Percentiles rank a stretch among this genome's conserved stretches.
These are phyloP conservation scores for Epithemia pelagica DNA, from an alignment of 108 stramenopile genomes.

Conservation along the genomic window DNA sequence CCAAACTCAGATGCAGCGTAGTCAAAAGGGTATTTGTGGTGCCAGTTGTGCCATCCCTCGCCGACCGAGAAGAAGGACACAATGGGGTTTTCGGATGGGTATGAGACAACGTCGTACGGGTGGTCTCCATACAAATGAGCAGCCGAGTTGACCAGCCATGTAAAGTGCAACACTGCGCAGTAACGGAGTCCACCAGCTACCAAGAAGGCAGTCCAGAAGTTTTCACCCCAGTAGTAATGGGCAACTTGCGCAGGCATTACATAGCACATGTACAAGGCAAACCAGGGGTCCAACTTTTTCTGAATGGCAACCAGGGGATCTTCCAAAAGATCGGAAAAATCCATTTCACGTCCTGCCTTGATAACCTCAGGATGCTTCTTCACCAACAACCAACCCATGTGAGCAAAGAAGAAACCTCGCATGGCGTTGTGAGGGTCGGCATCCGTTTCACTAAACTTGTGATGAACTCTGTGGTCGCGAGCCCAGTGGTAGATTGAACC, in stretches of 20 bases:
- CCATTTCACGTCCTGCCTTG: slow-evolving; percentile 89
- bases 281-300: slow-evolving; percentile 94
- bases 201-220: slow-evolving; percentile 95
- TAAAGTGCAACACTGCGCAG: slow-evolving; percentile 91
- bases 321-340: slow-evolving; percentile 87
- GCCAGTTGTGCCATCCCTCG: slow-evolving; percentile 99
- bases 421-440: slow-evolving; percentile 99
- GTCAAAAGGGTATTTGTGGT: slow-evolving; percentile 99
- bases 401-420: slow-evolving; percentile 99
- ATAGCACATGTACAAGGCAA: slow-evolving; percentile 98
- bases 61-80: slow-evolving; percentile 93
- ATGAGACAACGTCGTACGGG: slow-evolving; percentile 91
- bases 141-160: slow-evolving; percentile 97
- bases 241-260: slow-evolving; percentile 95
- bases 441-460: slow-evolving; percentile 97
- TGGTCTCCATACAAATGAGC: slow-evolving; percentile 99
- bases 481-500: slow-evolving; percentile 98
- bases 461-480: slow-evolving; percentile 96
- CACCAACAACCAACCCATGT: slow-evolving; percentile 99
- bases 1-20: slow-evolving; percentile 97
- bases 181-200: slow-evolving; percentile 94
- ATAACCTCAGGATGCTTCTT: slow-evolving; percentile 96
- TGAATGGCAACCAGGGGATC: slow-evolving; percentile 93
- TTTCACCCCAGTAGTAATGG: slow-evolving; percentile 86
- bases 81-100: slow-evolving; percentile 95